These are phyloP conservation scores for Trichosporon coremiiforme DNA, from an alignment of 1,284 basidiomycete genomes.

Conservation along the genomic window DNA sequence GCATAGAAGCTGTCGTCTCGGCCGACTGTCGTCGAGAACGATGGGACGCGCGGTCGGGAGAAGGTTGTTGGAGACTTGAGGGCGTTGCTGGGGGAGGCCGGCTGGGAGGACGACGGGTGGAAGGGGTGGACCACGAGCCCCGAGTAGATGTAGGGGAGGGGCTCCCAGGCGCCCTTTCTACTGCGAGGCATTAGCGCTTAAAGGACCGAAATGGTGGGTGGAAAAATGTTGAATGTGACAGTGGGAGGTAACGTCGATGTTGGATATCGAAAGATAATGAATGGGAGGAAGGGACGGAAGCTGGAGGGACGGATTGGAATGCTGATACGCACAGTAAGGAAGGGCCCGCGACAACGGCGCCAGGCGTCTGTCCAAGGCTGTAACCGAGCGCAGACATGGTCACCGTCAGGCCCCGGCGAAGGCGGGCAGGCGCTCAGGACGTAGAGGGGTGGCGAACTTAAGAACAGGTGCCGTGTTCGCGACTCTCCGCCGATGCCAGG, in stretches of 20 bases:
- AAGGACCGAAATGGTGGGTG: neutral
- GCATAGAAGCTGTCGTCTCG: conserved; percentile 26
- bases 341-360: conserved; percentile 6
- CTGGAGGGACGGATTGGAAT: conserved; percentile 3
- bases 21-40: conserved; percentile 9
- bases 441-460: conserved; percentile 14
- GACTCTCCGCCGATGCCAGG: neutral
- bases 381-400: conserved; percentile 18
- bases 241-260: conserved; percentile 5
- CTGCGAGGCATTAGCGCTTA: conserved; percentile 24
- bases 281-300: neutral
- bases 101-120: conserved; percentile 40
- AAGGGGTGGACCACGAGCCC: conserved; percentile 51
- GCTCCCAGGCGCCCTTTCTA: conserved; percentile 45
- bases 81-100: conserved; percentile 28
- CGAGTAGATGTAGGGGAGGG: conserved; percentile 51
- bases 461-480: neutral
- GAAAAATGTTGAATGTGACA: conserved; percentile 15
- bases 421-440: neutral
- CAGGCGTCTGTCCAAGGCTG: neutral
- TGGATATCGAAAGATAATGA: conserved; percentile 12
- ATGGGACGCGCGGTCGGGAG: conserved; percentile 40
- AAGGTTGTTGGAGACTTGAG: conserved; percentile 29
- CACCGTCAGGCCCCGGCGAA: neutral
- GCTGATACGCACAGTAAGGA: conserved; percentile 12